Percentiles rank a stretch among this genome's conserved stretches.
phyloP scores from a whole-genome alignment of 2,329 filamentous ascomycete species.

The Lachnellula arida region DNA sequence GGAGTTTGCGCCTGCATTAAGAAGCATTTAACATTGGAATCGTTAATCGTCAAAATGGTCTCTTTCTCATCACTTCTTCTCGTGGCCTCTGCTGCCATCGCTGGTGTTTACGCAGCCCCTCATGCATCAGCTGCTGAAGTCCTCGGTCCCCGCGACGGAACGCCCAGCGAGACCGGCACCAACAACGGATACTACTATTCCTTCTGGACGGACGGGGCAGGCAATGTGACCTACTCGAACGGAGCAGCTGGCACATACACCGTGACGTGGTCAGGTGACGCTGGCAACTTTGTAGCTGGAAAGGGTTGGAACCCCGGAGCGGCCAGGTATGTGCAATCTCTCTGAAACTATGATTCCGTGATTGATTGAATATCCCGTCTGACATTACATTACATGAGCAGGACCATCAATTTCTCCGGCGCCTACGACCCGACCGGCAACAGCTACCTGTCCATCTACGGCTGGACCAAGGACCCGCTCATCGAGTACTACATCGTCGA shows the following conservation, averaged over 20 bases:
- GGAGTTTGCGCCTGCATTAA: not conserved
- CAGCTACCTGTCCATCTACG: slow-evolving; percentile 51
- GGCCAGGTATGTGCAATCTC: slow-evolving; percentile 7
- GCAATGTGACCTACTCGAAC: slow-evolving; percentile 50
- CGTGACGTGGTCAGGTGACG: slow-evolving; percentile 42
- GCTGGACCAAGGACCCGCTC: slow-evolving; percentile 39
- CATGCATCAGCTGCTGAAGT: slow-evolving; percentile 2
- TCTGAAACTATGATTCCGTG: not conserved
- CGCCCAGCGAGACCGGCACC: slow-evolving; percentile 45
- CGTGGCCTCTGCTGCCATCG: slow-evolving; percentile 7
- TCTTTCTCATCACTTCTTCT: slow-evolving; percentile 20
- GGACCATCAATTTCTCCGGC: slow-evolving; percentile 39
- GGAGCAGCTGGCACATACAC: slow-evolving; percentile 43
- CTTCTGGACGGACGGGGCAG: slow-evolving; percentile 51
- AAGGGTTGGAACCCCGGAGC: slow-evolving; percentile 45
- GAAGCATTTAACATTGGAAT: not conserved
- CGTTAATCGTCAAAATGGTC: slow-evolving; percentile 12
- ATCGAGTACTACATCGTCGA: slow-evolving; percentile 49
- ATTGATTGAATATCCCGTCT: not conserved
- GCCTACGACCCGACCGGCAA: slow-evolving; percentile 38
- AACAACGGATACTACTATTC: slow-evolving; percentile 57
- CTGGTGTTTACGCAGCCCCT: slow-evolving; percentile 15
- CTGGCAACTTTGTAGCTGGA: slow-evolving; percentile 44
- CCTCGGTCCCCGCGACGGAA: slow-evolving; percentile 25
- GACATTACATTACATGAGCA: slow-evolving; percentile 17